Base-by-base conservation (phyloP, 2,329 filamentous ascomycete genomes). In the Didymella arachidicola region DNA sequence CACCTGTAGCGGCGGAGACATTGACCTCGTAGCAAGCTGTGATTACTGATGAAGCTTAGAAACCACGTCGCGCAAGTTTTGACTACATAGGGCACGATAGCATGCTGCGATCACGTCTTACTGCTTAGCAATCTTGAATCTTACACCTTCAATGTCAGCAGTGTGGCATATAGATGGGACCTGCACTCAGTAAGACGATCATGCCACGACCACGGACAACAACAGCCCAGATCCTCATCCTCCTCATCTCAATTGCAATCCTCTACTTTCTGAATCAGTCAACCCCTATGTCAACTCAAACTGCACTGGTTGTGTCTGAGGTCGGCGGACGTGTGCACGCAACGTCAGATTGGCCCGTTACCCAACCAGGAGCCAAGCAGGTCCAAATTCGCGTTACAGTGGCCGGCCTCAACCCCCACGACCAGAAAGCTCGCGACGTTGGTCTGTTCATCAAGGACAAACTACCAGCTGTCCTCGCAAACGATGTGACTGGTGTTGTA, bases 401-500 rank as follows among this genome's bases (percentile, higher is more conserved):
- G 1, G 47, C 47, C 3, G 47, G 36, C 4, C 34, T 50, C 34
- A 41, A 50, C 39, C 75, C 73, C 1, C 77, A 80, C 54, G 79
- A 81, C 65, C 63, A 75, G n/a, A 79, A 79, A 53, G 62, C 63
- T 14, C 75, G 78, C 8, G 77, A 79, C 56, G 27, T 12, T 0
- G 73, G 75, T 6, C 69, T 80, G n/a, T 77, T 79, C 57, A 72
- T 78, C 49, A 57, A 66, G 18, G 59, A 70, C 14, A 43, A 60
- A 7, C 66, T 76, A 0, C 78, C 79, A 1, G 68, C 67, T 1
- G 60, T 79, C 22, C 64, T 79, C 0, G 69, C 65, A 22, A 73
- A 74, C 56, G 82, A 85, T 55, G 79, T 82, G 8, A 79, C 81
- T 4, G 83, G 82, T 32, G 69, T 74, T 0, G 81, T 85, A 27